These are phyloP conservation scores for Petasospora fabianii DNA, from an alignment of 1,139 yeast species.

Conservation along the genomic window DNA sequence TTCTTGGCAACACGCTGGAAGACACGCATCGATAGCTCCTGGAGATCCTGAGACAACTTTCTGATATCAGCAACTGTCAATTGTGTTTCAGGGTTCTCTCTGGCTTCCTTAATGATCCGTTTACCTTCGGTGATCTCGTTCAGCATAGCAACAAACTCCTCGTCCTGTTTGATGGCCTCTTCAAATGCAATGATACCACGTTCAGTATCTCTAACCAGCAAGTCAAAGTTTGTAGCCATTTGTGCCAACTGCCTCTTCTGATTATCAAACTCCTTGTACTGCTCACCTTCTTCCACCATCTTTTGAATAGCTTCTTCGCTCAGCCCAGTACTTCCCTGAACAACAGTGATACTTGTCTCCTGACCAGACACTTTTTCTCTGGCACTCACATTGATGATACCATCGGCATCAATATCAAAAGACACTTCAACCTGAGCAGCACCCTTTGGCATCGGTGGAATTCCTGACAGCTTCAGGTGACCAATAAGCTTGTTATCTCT, in stretches of 20 bases:
- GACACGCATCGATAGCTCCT: conserved; percentile 46
- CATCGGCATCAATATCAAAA: conserved; percentile 97
- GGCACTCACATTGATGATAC: conserved; percentile 97
- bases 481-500: conserved; percentile 99
- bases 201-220: conserved; percentile 54
- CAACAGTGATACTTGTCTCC: conserved; percentile 98
- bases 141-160: conserved; percentile 34
- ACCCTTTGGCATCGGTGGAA: conserved; percentile 99
- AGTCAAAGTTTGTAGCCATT: conserved; percentile 44
- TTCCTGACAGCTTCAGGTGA: conserved; percentile 93
- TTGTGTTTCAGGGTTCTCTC: conserved; percentile 32
- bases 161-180: conserved; percentile 34
- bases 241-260: conserved; percentile 34
- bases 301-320: conserved; percentile 95
- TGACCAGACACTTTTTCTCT: conserved; percentile 98
- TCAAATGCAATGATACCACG: conserved; percentile 45
- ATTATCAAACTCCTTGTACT: conserved; percentile 93
- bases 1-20: conserved; percentile 50
- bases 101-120: conserved; percentile 36
- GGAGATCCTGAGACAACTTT: conserved; percentile 46
- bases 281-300: conserved; percentile 98
- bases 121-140: conserved; percentile 38
- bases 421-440: conserved; percentile 99
- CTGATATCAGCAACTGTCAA: conserved; percentile 31
- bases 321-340: conserved; percentile 87